phyloP scores from a whole-genome alignment of 331 rosid genomes.

The Acacia concinna region DNA sequence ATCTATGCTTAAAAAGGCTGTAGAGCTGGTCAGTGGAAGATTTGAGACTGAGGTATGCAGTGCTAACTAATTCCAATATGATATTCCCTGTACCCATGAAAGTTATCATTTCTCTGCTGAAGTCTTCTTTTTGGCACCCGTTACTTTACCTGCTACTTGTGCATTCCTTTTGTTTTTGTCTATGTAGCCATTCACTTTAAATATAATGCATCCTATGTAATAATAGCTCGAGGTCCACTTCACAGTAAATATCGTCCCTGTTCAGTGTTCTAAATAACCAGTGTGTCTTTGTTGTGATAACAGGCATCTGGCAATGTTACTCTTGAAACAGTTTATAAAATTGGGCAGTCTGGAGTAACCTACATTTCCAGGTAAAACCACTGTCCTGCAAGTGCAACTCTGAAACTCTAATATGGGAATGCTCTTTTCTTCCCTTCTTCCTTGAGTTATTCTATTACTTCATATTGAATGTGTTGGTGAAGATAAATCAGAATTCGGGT shows the following conservation, averaged over 20 bases:
- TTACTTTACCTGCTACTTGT: not conserved
- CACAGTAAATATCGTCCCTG: not conserved
- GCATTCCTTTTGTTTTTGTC: not conserved
- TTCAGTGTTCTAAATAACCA: slow-evolving; percentile 8
- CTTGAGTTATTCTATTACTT: slow-evolving; percentile 5
- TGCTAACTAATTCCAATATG: not conserved
- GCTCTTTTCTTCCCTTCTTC: slow-evolving; percentile 5
- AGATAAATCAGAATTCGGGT: slow-evolving; percentile 11
- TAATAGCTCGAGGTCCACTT: slow-evolving; percentile 14
- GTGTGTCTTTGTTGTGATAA: slow-evolving; percentile 24
- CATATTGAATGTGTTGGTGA: not conserved
- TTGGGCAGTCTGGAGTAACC: slow-evolving; percentile 90
- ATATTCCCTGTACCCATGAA: not conserved
- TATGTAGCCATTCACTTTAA: not conserved
- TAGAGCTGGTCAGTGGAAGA: slow-evolving; percentile 62
- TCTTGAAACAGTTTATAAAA: slow-evolving; percentile 60
- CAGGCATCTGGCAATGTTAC: slow-evolving; percentile 97
- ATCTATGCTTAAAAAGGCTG: slow-evolving; percentile 83
- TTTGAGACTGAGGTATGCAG: slow-evolving; percentile 79
- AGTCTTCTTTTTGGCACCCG: not conserved
- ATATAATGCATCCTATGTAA: not conserved
- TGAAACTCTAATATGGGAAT: not conserved
- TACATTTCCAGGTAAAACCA: slow-evolving; percentile 78
- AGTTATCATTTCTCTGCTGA: not conserved
- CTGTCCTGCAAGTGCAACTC: slow-evolving; percentile 20